phyloP scores from a whole-genome alignment of 73 alveolate species.

The Paramecium tetraurelia region DNA sequence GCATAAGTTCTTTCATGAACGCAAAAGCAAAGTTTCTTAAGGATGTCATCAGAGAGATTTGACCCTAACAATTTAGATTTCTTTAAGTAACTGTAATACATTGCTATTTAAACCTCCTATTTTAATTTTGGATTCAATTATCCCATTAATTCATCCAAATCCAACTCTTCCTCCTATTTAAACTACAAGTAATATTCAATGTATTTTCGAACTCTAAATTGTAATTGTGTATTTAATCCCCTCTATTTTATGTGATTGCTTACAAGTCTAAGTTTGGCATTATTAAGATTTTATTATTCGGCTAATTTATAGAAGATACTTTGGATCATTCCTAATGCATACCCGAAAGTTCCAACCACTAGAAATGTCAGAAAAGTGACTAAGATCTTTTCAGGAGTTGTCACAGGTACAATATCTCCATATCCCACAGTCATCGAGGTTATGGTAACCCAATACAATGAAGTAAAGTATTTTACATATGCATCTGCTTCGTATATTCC shows the following conservation, averaged over 20 bases:
- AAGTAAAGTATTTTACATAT: neutral
- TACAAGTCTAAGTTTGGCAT: neutral
- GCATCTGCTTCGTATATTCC: neutral
- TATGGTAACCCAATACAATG: constrained; percentile 34
- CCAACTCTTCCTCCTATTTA: constrained; percentile 35
- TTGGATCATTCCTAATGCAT: constrained; percentile 50
- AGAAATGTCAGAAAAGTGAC: constrained; percentile 9
- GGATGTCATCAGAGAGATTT: neutral
- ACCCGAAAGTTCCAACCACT: constrained; percentile 10
- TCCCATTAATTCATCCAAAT: constrained; percentile 32
- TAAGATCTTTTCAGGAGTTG: constrained; percentile 30
- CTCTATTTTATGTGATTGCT: neutral
- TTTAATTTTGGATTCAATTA: constrained; percentile 19
- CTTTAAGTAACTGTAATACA: neutral
- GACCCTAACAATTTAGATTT: neutral
- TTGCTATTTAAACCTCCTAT: constrained; percentile 15
- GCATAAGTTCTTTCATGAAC: constrained; percentile 33
- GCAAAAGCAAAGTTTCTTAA: neutral
- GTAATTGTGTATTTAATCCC: constrained; percentile 9
- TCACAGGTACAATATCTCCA: constrained; percentile 47
- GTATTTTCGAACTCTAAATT: constrained; percentile 46
- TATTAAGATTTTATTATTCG: neutral
- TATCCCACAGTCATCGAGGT: constrained; percentile 51
- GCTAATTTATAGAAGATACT: constrained; percentile 31
- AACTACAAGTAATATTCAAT: constrained; percentile 26